A percentile compares a stretch with the other conserved stretches of the same genome.
These are phyloP conservation scores for Malus hybrid DNA, from an alignment of 331 rosid genomes.

Conservation along the genomic window DNA sequence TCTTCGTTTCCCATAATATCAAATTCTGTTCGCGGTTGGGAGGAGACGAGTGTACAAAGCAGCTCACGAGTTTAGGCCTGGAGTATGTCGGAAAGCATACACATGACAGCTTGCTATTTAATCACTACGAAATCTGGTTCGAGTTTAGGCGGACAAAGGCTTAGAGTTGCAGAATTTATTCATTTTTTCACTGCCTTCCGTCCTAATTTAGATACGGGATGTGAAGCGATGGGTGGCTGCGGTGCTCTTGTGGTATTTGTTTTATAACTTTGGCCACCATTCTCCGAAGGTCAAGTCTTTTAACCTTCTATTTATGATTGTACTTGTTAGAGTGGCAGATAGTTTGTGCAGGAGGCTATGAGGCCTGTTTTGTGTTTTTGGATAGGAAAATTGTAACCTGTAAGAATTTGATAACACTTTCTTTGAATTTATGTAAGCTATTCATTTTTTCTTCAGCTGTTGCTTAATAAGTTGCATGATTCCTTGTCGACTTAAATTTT, in stretches of 20 bases:
- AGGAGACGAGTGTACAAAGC: constrained; percentile 62
- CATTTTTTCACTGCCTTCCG: not conserved
- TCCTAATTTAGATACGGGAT: not conserved
- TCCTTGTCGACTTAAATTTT: not conserved
- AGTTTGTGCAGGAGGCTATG: not conserved
- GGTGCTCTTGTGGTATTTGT: constrained; percentile 7
- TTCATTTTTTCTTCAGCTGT: not conserved
- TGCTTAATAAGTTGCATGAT: too few relatives aligned
- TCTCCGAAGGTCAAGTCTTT: not conserved
- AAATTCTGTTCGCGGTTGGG: constrained; percentile 71
- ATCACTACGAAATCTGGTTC: constrained; percentile 84
- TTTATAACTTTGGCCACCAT: not conserved
- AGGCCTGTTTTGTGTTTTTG: not conserved
- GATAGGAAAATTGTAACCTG: not conserved
- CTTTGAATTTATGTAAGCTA: not conserved
- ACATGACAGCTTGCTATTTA: constrained; percentile 74
- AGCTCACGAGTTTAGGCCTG: constrained; percentile 51
- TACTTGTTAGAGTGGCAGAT: not conserved
- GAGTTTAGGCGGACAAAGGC: constrained; percentile 48
- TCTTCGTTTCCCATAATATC: constrained; percentile 65
- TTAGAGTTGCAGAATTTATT: constrained; percentile 13
- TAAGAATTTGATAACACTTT: not conserved
- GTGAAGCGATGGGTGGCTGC: not conserved
- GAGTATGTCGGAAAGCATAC: constrained; percentile 61
- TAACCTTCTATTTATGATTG: constrained; percentile 3